Conservation (phyloP, 2,329 filamentous ascomycete genomes). For the Pestalotiopsis sp. region DNA sequence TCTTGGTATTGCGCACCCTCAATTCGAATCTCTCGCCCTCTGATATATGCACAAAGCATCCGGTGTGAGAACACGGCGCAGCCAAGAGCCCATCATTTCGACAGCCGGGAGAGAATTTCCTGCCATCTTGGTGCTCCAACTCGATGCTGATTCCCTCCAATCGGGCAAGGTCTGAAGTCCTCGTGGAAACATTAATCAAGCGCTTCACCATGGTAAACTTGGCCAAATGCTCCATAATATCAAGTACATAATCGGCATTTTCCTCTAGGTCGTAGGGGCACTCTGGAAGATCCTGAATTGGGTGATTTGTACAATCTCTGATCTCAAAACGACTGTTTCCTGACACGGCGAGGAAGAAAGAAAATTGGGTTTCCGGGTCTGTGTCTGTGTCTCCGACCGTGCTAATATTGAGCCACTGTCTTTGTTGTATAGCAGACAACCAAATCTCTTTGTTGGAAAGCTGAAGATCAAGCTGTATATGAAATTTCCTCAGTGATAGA, state of each 20-base stretch:
- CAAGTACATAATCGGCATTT: slow-evolving; percentile 1
- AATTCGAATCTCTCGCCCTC: too few relatives aligned
- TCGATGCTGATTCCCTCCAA: too few relatives aligned
- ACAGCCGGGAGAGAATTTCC: too few relatives aligned
- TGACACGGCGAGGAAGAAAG: neutral
- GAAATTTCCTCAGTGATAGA: neutral
- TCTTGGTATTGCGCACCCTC: too few relatives aligned
- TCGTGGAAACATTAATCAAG: neutral
- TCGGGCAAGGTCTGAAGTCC: neutral
- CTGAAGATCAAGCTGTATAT: neutral
- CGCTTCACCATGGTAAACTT: neutral
- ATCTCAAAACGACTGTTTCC: neutral
- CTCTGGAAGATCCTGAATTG: neutral
- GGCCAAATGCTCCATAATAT: neutral
- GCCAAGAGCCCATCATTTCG: too few relatives aligned
- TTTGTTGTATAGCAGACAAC: neutral
- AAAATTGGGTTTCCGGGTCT: neutral
- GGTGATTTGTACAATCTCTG: neutral
- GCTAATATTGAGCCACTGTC: neutral
- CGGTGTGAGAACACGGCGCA: too few relatives aligned
- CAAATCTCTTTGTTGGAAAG: neutral
- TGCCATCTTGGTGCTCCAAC: too few relatives aligned
- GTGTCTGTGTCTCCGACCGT: neutral
- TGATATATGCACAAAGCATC: too few relatives aligned
- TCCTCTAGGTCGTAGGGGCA: neutral